Conservation (phyloP, 768 basidiomycete genomes). For the Hysterangium stoloniferum region DNA sequence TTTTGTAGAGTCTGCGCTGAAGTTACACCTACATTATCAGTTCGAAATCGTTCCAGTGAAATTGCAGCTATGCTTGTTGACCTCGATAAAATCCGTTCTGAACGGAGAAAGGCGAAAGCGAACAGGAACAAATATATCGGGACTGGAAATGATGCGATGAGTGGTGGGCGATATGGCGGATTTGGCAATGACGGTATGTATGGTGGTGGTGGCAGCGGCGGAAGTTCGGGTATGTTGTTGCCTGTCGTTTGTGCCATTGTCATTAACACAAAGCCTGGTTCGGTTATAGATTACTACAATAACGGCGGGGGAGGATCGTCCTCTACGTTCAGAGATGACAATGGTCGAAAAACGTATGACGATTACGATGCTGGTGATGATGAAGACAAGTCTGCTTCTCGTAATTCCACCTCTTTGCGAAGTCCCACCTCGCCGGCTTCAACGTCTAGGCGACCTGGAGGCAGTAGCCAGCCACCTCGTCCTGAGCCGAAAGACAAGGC, state of each 20-base stretch:
- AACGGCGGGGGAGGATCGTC: slow-evolving; percentile 35
- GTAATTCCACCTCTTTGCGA: slow-evolving; percentile 32
- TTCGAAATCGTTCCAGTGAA: slow-evolving; percentile 90
- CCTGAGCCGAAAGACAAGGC: slow-evolving; percentile 28
- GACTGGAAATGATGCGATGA: slow-evolving; percentile 68
- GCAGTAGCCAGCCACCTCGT: slow-evolving; percentile 30
- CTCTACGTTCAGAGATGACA: slow-evolving; percentile 53
- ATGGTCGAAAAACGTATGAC: slow-evolving; percentile 59
- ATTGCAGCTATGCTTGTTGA: slow-evolving; percentile 87
- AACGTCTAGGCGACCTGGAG: slow-evolving; percentile 24
- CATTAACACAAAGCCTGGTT: slow-evolving; percentile 3
- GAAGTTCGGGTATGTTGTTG: slow-evolving; percentile 15
- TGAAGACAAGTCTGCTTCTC: slow-evolving; percentile 50
- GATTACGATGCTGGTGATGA: slow-evolving; percentile 94
- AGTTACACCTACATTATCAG: slow-evolving; percentile 33
- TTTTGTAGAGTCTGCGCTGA: background rate
- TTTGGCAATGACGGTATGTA: slow-evolving; percentile 51
- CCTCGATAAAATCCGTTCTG: slow-evolving; percentile 81
- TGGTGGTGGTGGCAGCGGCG: slow-evolving; percentile 25
- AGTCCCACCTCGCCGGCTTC: slow-evolving; percentile 24
- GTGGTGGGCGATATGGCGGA: slow-evolving; percentile 58
- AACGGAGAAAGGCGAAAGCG: slow-evolving; percentile 86
- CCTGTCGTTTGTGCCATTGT: background rate
- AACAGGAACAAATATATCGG: slow-evolving; percentile 90
- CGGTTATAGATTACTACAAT: slow-evolving; percentile 21